Conservation (phyloP, 345 rosid species). For the Microcos paniculata region DNA sequence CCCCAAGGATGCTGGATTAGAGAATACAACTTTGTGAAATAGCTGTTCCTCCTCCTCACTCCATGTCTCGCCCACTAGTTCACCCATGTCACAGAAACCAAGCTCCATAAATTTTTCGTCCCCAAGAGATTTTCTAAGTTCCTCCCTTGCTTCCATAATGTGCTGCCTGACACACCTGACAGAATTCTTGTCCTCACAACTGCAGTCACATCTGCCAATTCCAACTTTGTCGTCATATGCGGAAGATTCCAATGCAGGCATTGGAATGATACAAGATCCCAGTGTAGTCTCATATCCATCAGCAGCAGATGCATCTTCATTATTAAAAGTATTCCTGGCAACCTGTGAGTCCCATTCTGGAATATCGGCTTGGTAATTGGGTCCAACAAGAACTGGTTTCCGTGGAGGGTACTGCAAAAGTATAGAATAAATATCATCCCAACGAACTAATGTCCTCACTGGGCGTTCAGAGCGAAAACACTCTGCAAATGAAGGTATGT, state of each 20-base stretch:
- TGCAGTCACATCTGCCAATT: conserved; percentile 49
- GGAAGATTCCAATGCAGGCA: conserved; percentile 35
- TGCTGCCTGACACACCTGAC: conserved; percentile 66
- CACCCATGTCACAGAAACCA: conserved; percentile 82
- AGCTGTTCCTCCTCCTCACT: conserved; percentile 60
- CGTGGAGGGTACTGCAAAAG: conserved; percentile 37
- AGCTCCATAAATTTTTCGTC: conserved; percentile 41
- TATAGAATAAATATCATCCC: conserved; percentile 31
- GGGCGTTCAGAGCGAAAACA: conserved; percentile 27
- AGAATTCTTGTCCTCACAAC: conserved; percentile 53
- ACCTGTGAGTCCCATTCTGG: conserved; percentile 36
- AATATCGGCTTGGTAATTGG: conserved; percentile 65
- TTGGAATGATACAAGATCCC: conserved; percentile 69
- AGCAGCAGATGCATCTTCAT: background rate
- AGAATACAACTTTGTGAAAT: conserved; percentile 51
- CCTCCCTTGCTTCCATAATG: conserved; percentile 53
- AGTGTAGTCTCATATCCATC: conserved; percentile 32
- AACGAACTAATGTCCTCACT: conserved; percentile 22
- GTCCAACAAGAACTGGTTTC: conserved; percentile 59
- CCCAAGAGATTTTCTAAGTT: conserved; percentile 46
- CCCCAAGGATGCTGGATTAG: conserved; percentile 54
- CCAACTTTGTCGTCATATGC: conserved; percentile 30
- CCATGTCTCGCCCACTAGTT: conserved; percentile 61
- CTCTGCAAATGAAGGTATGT: conserved; percentile 23
- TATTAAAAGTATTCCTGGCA: background rate